These are phyloP conservation scores for Lyophyllum atratum DNA, from an alignment of 768 basidiomycete species.

Conservation along the genomic window DNA sequence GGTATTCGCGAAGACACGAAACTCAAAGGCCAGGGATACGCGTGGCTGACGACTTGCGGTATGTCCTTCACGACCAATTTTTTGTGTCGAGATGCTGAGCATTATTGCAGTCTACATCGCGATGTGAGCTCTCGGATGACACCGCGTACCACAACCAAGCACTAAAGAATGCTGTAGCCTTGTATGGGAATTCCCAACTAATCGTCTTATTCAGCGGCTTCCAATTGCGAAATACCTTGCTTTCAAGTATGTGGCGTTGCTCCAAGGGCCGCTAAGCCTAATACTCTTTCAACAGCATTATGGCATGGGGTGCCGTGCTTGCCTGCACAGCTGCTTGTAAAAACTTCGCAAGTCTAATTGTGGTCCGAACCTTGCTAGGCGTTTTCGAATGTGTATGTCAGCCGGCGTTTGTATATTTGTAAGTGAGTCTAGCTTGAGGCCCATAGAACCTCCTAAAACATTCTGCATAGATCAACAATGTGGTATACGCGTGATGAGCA, in stretches of 20 bases:
- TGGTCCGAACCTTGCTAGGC: conserved; percentile 49
- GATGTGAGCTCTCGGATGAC: conserved; percentile 26
- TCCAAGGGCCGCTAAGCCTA: background rate
- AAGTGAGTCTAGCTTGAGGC: conserved; percentile 10
- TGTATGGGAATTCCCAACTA: conserved; percentile 49
- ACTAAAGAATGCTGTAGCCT: conserved; percentile 23
- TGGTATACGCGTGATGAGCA: conserved; percentile 55
- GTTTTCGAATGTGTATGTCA: conserved; percentile 51
- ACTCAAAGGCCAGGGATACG: conserved; percentile 51
- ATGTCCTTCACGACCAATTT: conserved; percentile 12
- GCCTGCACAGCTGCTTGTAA: conserved; percentile 51
- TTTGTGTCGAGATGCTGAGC: background rate
- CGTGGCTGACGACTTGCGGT: conserved; percentile 51
- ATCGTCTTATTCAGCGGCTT: conserved; percentile 47
- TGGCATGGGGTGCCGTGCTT: conserved; percentile 47
- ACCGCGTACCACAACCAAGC: background rate
- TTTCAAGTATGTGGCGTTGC: conserved; percentile 39
- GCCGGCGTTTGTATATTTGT: conserved; percentile 48
- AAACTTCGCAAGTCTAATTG: conserved; percentile 42
- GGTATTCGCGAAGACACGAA: conserved; percentile 44
- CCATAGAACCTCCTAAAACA: background rate
- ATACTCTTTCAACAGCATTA: conserved; percentile 24
- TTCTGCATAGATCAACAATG: conserved; percentile 42
- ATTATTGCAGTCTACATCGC: conserved; percentile 38
- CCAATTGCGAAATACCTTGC: conserved; percentile 53